phyloP scores from a whole-genome alignment of 352 stramenopile species.

The Phytophthora podocarpi region DNA sequence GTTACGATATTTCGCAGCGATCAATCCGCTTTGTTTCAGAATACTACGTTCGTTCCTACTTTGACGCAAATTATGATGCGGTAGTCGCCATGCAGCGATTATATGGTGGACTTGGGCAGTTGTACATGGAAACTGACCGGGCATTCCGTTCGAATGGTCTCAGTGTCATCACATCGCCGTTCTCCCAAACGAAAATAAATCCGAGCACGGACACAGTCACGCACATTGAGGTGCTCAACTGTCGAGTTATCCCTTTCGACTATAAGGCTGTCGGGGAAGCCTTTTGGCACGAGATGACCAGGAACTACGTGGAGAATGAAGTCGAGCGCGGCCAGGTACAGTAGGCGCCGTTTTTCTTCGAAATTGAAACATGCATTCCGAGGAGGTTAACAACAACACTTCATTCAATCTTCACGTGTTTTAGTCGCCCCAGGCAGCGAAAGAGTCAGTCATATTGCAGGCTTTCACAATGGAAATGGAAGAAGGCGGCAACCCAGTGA shows the following conservation, averaged over 20 bases:
- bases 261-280: neutral
- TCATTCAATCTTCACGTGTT: too few species aligned
- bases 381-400: too few species aligned
- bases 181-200: neutral
- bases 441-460: neutral
- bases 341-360: too few species aligned
- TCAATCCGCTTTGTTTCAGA: neutral
- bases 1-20: neutral
- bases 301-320: neutral
- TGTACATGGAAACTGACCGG: neutral
- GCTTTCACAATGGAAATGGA: conserved; percentile 3
- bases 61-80: neutral
- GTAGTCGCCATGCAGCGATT: neutral
- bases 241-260: neutral
- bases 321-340: conserved; percentile 1
- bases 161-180: neutral
- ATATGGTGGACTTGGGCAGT: neutral
- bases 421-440: neutral
- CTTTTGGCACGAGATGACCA: conserved; percentile 9
- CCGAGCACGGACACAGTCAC: neutral
- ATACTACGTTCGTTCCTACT: neutral
- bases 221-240: neutral
- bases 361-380: too few species aligned
- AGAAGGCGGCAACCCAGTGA: neutral
- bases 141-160: neutral